Evolutionary conservation across 2,329 filamentous ascomycete genomes (phyloP), one percentile per base, ranked within the genome.

Genomic region (Penicillium sp.): DNA sequence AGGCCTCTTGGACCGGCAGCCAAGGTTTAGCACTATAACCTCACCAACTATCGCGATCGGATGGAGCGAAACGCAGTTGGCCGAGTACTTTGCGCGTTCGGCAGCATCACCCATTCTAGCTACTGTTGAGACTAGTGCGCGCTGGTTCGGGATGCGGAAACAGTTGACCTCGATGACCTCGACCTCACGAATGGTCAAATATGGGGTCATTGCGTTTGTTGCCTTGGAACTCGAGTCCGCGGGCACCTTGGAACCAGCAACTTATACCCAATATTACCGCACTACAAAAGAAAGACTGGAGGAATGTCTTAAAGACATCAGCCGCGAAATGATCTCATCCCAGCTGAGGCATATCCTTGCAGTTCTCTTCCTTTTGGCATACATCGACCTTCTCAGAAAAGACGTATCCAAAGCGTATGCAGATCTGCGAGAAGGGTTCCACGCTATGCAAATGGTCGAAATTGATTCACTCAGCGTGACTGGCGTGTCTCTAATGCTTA

Each of bases 141-240:
- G 54, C n/a, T 60, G 58, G 54, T 41, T 56, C 31, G 57, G 58
- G 58, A 60, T 60, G 58, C 58, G 58, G 35, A 60, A 54, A 9
- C 40, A 60, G 33, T 37, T 60, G 27, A 57, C 46, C 9, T 60
- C 44, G 24, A 60, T 60, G 58, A 49, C 58, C 1, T 56, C 54
- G 6, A 56, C 43, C 14, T 60, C 58, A n/a, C 50, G 50, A 1
- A 60, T 60, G 58, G 58, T 60, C 14, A 60, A 54, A 40, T 60
- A 44, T 19, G 58, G n/a, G n/a, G n/a, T n/a, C n/a, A n/a, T n/a
- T n/a, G n/a, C n/a, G n/a, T n/a, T n/a, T n/a, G n/a, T n/a, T n/a
- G n/a, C n/a, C n/a, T n/a, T n/a, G n/a, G n/a, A n/a, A n/a, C n/a
- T n/a, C n/a, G n/a, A n/a, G n/a, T n/a, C n/a, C n/a, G n/a, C n/a